Conservation (phyloP, 331 rosid species). For the Pyracantha coccinea region DNA sequence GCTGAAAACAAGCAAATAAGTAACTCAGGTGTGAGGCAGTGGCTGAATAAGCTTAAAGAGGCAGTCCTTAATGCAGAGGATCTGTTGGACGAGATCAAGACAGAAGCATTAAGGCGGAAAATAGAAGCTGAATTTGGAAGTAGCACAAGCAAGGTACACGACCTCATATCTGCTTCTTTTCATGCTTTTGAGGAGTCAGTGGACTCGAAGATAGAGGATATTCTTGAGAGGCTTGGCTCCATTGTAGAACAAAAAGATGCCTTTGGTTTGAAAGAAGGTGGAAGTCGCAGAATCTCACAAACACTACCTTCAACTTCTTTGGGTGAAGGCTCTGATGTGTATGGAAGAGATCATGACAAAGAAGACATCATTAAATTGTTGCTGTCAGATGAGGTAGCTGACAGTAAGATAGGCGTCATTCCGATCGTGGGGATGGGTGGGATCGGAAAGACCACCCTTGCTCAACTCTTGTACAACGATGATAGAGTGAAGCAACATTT, state of each 20-base stretch:
- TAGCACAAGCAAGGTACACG: background rate
- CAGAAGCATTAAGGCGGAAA: background rate
- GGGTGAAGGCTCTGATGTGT: background rate
- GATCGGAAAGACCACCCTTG: slow-evolving; percentile 22
- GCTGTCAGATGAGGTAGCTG: background rate
- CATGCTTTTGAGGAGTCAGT: background rate
- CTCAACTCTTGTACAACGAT: slow-evolving; percentile 11
- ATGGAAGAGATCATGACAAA: background rate
- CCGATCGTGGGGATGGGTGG: slow-evolving; percentile 20
- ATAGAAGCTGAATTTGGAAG: background rate
- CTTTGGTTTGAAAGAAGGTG: background rate
- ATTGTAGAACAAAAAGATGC: background rate
- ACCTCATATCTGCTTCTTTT: background rate
- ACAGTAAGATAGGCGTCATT: background rate
- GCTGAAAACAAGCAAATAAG: background rate
- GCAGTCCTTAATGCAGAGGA: background rate
- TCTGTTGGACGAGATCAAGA: background rate
- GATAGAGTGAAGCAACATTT: background rate
- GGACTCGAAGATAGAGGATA: background rate
- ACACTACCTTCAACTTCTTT: background rate
- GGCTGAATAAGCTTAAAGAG: background rate
- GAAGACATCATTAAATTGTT: background rate
- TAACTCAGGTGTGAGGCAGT: background rate
- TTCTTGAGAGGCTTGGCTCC: background rate
- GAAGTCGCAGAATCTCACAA: background rate